Conservation (phyloP, 345 rosid genomes). For the Lumnitzera racemosa region DNA sequence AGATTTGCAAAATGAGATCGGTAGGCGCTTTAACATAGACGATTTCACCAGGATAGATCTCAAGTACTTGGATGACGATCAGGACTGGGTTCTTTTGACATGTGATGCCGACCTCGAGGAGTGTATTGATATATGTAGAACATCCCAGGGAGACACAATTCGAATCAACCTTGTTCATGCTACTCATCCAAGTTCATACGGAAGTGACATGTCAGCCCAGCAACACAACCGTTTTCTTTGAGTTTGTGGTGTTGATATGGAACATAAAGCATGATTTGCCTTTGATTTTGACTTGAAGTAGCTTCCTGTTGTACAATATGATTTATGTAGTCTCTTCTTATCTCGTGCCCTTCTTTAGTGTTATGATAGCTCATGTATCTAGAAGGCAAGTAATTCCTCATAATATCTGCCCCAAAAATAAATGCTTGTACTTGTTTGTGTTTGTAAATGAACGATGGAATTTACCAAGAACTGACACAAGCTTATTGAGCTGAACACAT, state of each 20-base stretch:
- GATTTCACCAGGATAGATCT: constrained; percentile 37
- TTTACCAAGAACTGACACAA: too few relatives aligned
- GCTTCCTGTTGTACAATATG: too few relatives aligned
- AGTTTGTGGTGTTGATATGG: not conserved
- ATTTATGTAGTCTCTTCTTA: too few relatives aligned
- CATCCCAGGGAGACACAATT: constrained; percentile 40
- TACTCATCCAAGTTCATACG: constrained; percentile 4
- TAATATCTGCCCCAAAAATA: too few relatives aligned
- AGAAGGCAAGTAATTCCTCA: too few relatives aligned
- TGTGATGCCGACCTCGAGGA: constrained; percentile 81
- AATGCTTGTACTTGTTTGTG: too few relatives aligned
- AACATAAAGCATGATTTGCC: too few relatives aligned
- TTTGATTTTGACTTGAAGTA: too few relatives aligned
- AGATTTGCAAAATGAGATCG: constrained; percentile 55
- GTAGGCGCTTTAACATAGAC: constrained; percentile 41
- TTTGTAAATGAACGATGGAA: too few relatives aligned
- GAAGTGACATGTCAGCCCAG: constrained; percentile 6
- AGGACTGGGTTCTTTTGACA: constrained; percentile 66
- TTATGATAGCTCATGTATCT: too few relatives aligned
- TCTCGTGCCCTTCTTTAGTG: too few relatives aligned
- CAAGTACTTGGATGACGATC: constrained; percentile 67
- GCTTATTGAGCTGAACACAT: too few relatives aligned
- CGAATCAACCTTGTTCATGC: constrained; percentile 42
- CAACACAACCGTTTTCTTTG: constrained; percentile 6
- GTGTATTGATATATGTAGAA: constrained; percentile 54